Evolutionary conservation across 495 filamentous ascomycete species (phyloP).

Genomic region (Aspergillus bridgeri): DNA sequence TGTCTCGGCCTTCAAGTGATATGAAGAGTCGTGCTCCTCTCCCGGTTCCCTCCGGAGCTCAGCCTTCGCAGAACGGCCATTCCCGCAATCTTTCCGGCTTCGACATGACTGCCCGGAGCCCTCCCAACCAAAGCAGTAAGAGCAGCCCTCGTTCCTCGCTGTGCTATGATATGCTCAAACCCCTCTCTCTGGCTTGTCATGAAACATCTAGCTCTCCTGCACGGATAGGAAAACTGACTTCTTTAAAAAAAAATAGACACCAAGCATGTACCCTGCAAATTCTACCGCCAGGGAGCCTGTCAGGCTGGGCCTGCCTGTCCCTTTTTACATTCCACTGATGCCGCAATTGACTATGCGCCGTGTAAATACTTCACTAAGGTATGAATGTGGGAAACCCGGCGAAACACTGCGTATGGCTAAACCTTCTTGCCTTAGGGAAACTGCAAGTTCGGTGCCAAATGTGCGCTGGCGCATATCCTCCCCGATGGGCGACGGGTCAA

Average conservation of each 20-base stretch:
- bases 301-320: conserved; percentile 95
- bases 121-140: conserved; percentile 66
- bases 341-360: conserved; percentile 72
- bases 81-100: conserved; percentile 45
- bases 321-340: conserved; percentile 86
- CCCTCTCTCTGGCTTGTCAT: too few relatives aligned
- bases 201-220: too few relatives aligned
- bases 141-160: conserved; percentile 31
- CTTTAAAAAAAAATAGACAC: too few relatives aligned
- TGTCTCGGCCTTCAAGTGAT: conserved; percentile 23
- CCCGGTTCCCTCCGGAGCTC: conserved; percentile 36
- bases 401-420: neutral
- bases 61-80: conserved; percentile 41
- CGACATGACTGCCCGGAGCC: conserved; percentile 62
- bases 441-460: conserved; percentile 98
- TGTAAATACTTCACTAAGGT: conserved; percentile 99
- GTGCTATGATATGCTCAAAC: too few relatives aligned
- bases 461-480: conserved; percentile 91
- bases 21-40: conserved; percentile 47
- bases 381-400: conserved; percentile 23
- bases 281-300: conserved; percentile 93
- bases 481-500: conserved; percentile 92
- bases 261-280: conserved; percentile 98
- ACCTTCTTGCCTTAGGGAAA: conserved; percentile 64
- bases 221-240: too few relatives aligned